These are phyloP conservation scores for Hyaloperonospora arabidopsidis DNA, from an alignment of 352 stramenopile genomes.

Conservation along the genomic window DNA sequence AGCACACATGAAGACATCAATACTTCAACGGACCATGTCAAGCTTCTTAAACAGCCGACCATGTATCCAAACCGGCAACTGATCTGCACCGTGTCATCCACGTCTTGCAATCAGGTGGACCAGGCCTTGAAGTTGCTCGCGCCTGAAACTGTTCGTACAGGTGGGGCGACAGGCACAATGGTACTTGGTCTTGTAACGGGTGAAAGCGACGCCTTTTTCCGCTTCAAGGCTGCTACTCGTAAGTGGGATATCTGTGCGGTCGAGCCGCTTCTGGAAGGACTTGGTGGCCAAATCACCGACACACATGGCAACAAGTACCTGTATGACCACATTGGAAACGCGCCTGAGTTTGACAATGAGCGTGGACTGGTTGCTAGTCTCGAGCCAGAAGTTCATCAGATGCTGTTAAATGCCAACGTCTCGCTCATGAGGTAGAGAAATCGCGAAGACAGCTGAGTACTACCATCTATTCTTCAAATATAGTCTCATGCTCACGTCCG, in stretches of 20 bases:
- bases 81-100: slow-evolving; percentile 51
- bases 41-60: slow-evolving; percentile 16
- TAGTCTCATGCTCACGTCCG: slow-evolving; percentile 15
- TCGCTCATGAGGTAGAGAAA: slow-evolving; percentile 43
- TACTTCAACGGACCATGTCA: slow-evolving; percentile 21
- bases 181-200: slow-evolving; percentile 57
- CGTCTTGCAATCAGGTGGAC: slow-evolving; percentile 43
- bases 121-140: slow-evolving; percentile 31
- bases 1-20: slow-evolving; percentile 27
- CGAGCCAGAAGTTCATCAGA: slow-evolving; percentile 27
- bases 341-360: slow-evolving; percentile 55
- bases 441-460: background rate
- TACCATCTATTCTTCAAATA: background rate
- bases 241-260: slow-evolving; percentile 77
- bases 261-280: slow-evolving; percentile 50
- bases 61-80: slow-evolving; percentile 36
- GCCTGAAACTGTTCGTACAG: slow-evolving; percentile 33
- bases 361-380: slow-evolving; percentile 47
- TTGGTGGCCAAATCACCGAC: slow-evolving; percentile 53
- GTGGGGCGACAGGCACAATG: slow-evolving; percentile 66
- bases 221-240: slow-evolving; percentile 60
- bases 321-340: slow-evolving; percentile 46
- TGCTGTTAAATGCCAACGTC: slow-evolving; percentile 35
- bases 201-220: slow-evolving; percentile 57
- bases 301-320: slow-evolving; percentile 48